Base-by-base conservation (phyloP, 495 filamentous ascomycete species). In the Xylaria cubensis region DNA sequence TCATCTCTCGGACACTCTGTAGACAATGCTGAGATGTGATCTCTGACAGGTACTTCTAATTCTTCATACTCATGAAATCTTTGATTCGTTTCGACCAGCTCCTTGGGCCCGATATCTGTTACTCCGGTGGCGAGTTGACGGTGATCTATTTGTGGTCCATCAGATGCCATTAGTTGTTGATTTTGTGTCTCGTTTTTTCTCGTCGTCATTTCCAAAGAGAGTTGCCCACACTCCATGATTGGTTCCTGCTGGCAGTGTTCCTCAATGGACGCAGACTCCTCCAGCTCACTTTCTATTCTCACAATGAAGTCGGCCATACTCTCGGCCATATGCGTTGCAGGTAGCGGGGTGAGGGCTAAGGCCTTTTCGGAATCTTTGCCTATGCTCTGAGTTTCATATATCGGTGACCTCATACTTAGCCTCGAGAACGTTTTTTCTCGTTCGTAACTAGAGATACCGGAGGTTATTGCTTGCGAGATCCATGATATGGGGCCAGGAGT, bases 301-400 rank as follows among this genome's bases (percentile, higher is more conserved):
- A 63, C 58, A 64, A 83, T 84, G 61, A 82, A 84, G 9, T 83
- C 77, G 55, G 74, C 74, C 65, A 84, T 80, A 24, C 62, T 80
- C 70, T 84, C 81, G 17, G 58, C 24, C 15, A 17, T 39, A 24
- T 68, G 56, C 24, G 70, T 24, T 46, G 29, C 13, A 39, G 64
- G 62, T n/a, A 48, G 24, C 12, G 48, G 48, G 9, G 50, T 44
- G 58, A 41, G 46, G 34, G 10, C 55, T 21, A 51, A 63, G 29
- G 64, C 34, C 39, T 10, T 29, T 63, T 50, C 21, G 39, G 34
- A 48, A 29, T 50, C 29, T 29, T 62, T 66, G 41, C 64, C 69
- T 72, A 72, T 67, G 29, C 51, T 29, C 68, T 76, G 71, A 41
- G 66, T 48, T 26, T 50, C 56, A 44, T 74, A 74, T 32, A 75